phyloP scores from a whole-genome alignment of 73 alveolate species.

The Paramecium tetraurelia region DNA sequence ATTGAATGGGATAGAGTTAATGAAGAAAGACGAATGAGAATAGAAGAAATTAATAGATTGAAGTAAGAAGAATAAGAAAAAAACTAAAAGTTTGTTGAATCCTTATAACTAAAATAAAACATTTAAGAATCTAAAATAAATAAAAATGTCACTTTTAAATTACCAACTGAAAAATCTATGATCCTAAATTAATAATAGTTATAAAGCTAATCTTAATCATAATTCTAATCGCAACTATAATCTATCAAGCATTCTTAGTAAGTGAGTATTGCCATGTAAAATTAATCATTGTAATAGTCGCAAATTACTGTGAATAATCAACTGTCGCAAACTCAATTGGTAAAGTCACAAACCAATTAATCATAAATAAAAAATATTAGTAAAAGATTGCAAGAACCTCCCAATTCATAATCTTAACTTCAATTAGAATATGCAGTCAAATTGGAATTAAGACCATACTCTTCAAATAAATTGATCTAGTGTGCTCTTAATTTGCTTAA shows the following conservation, averaged over 20 bases:
- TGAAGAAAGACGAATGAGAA: conserved; percentile 20
- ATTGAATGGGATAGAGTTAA: conserved; percentile 52
- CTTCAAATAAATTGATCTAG: not conserved
- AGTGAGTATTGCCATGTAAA: not conserved
- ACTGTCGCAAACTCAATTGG: not conserved
- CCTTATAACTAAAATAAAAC: not conserved
- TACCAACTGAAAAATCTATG: not conserved
- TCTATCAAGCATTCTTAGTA: not conserved
- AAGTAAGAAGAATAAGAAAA: conserved; percentile 29
- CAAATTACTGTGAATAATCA: not conserved
- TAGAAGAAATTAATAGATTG: not conserved
- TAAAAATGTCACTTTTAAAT: conserved; percentile 21
- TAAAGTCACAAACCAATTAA: not conserved
- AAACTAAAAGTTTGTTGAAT: not conserved
- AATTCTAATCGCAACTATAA: not conserved
- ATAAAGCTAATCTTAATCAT: not conserved
- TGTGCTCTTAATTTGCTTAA: conserved; percentile 4
- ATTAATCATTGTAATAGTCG: not conserved
- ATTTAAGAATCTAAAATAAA: not conserved
- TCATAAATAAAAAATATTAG: not conserved
- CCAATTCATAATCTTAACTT: not conserved
- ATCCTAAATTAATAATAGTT: not conserved
- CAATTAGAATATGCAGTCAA: conserved; percentile 12
- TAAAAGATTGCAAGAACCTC: conserved; percentile 37
- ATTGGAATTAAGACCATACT: conserved; percentile 35